Evolutionary conservation across 2,329 filamentous ascomycete species (phyloP).

Genomic region (Aspergillus persii): DNA sequence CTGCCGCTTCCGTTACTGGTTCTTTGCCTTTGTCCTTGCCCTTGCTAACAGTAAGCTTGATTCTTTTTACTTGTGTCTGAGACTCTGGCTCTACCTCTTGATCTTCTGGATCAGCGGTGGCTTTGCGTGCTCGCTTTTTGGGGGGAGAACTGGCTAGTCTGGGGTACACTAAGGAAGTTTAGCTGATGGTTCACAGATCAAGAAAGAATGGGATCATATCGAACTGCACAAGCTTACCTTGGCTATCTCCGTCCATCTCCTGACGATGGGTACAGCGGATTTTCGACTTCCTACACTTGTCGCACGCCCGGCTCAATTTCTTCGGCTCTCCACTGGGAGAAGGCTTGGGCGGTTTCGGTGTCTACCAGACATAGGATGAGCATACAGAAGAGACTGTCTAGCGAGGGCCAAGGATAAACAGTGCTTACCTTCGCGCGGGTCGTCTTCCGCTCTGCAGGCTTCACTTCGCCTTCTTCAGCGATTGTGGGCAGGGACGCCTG

Average conservation of each 20-base stretch:
- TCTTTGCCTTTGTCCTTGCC: conserved; percentile 8
- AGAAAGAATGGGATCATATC: no score
- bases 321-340: no score
- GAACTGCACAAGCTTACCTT: not conserved
- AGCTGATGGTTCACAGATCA: not conserved
- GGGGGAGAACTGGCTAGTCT: not conserved
- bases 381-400: not conserved
- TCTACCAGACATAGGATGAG: not conserved
- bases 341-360: not conserved
- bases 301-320: conserved; percentile 18
- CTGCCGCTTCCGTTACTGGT: not conserved
- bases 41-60: not conserved
- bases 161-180: not conserved
- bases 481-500: not conserved
- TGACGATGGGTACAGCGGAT: conserved; percentile 26
- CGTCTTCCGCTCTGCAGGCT: not conserved
- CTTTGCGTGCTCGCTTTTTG: not conserved
- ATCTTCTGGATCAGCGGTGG: not conserved
- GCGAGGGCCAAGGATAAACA: not conserved
- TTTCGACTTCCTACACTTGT: conserved; percentile 24
- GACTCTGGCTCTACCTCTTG: not conserved
- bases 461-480: not conserved
- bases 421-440: not conserved
- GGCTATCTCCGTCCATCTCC: not conserved
- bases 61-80: not conserved